These are phyloP conservation scores for Erysimum cheiri DNA, from an alignment of 441 rosid genomes.

Conservation along the genomic window DNA sequence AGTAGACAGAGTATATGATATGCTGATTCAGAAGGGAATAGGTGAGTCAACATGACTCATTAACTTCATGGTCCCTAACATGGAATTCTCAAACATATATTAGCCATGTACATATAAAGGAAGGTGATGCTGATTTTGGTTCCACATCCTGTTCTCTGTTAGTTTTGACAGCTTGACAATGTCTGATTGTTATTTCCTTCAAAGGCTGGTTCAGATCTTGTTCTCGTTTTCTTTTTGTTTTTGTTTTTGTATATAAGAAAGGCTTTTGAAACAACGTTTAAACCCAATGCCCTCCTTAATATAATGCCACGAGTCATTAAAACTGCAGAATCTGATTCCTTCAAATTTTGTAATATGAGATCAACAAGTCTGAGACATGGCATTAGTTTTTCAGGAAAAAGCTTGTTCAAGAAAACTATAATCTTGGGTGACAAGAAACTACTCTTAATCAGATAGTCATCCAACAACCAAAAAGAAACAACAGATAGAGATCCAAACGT, in stretches of 20 bases:
- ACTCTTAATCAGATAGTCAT: not conserved
- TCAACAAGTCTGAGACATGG: not conserved
- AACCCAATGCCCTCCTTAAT: not conserved
- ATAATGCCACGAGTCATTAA: not conserved
- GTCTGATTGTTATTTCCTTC: not conserved
- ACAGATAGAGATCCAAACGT: not conserved
- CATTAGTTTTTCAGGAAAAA: not conserved
- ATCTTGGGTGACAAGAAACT: constrained; percentile 22
- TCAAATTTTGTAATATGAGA: not conserved
- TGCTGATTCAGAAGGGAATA: constrained; percentile 72
- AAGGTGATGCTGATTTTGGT: constrained; percentile 9
- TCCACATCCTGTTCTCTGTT: constrained; percentile 10
- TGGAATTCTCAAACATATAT: constrained; percentile 24
- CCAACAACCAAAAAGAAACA: constrained; percentile 16
- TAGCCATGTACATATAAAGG: constrained; percentile 34
- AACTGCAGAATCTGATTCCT: not conserved
- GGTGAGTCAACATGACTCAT: constrained; percentile 46
- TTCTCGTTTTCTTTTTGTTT: not conserved
- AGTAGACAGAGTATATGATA: constrained; percentile 83
- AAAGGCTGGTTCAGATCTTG: constrained; percentile 3
- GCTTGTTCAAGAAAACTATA: not conserved
- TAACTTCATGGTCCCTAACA: constrained; percentile 25
- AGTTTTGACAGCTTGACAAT: constrained; percentile 22
- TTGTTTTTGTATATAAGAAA: not conserved
- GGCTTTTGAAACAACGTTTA: not conserved